These are phyloP conservation scores for Penicillium sp. DNA, from an alignment of 2,329 filamentous ascomycete species.

Conservation along the genomic window DNA sequence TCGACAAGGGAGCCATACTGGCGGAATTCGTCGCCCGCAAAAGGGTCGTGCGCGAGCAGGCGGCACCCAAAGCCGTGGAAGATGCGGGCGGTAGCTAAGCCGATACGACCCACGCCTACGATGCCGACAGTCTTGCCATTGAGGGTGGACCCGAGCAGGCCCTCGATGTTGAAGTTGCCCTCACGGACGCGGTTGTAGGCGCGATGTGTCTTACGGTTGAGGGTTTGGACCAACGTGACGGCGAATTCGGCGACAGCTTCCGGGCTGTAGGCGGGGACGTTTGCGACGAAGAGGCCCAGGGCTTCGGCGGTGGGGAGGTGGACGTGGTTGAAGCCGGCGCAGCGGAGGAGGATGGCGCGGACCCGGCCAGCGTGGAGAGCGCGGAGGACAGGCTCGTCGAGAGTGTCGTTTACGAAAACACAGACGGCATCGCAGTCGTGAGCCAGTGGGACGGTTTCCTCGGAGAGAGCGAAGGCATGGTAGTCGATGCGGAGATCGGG, in stretches of 20 bases:
- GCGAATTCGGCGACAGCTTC: conserved; percentile 73
- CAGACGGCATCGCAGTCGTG: conserved; percentile 62
- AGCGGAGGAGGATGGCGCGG: conserved; percentile 65
- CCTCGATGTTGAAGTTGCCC: conserved; percentile 69
- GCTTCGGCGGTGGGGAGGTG: conserved; percentile 61
- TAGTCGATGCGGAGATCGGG: conserved; percentile 54
- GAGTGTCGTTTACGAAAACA: conserved; percentile 69
- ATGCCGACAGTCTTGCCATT: conserved; percentile 69
- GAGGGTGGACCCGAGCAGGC: conserved; percentile 62
- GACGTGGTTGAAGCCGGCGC: conserved; percentile 71
- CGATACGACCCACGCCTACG: conserved; percentile 68
- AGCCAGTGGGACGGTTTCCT: conserved; percentile 61
- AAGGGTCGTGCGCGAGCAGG: conserved; percentile 66
- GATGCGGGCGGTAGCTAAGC: conserved; percentile 64
- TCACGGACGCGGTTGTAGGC: conserved; percentile 71
- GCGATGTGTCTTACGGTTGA: conserved; percentile 70
- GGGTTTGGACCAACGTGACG: conserved; percentile 68
- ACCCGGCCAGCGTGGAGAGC: conserved; percentile 57
- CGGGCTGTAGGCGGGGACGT: conserved; percentile 70
- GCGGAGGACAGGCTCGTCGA: conserved; percentile 57
- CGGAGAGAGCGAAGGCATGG: conserved; percentile 61
- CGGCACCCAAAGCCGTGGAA: conserved; percentile 68
- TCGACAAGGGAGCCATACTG: conserved; percentile 56
- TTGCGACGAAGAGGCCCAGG: conserved; percentile 65
- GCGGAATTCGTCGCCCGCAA: conserved; percentile 54